Conservation (phyloP, 106 monocot species). For the Dioscorea zingiberensis region DNA sequence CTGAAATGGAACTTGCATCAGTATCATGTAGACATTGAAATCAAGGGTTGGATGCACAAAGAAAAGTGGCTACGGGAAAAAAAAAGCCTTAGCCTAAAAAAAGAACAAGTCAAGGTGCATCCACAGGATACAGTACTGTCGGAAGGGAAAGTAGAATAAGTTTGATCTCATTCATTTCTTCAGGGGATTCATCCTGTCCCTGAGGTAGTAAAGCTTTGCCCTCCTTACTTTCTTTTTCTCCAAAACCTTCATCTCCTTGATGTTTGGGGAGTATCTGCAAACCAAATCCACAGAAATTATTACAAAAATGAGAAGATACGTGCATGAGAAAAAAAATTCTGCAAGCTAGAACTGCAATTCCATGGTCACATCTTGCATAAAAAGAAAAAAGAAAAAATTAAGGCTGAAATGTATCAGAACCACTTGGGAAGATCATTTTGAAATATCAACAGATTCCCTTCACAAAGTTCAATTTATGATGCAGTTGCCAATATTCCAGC, state of each 20-base stretch:
- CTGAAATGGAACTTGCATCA: no score
- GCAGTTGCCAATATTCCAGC: neutral
- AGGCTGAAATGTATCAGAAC: no score
- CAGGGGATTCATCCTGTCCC: slow-evolving; percentile 82
- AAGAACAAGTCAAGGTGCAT: neutral
- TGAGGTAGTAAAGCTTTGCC: slow-evolving; percentile 91
- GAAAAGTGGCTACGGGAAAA: no score
- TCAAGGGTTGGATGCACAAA: no score
- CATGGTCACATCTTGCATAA: no score
- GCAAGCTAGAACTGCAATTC: no score
- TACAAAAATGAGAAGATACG: neutral
- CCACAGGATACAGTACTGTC: no score
- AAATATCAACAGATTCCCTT: neutral
- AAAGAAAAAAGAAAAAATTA: no score
- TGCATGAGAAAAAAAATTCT: no score
- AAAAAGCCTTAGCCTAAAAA: neutral
- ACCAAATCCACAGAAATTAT: neutral
- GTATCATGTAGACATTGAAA: no score
- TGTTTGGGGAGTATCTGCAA: slow-evolving; percentile 89
- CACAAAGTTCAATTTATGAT: neutral
- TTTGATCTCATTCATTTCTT: no score
- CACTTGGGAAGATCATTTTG: neutral
- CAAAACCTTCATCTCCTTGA: slow-evolving; percentile 78
- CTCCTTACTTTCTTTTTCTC: slow-evolving; percentile 81
- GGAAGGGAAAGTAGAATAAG: no score